Evolutionary conservation across 352 stramenopile genomes (phyloP).

Genomic region (Phytophthora palmivora): DNA sequence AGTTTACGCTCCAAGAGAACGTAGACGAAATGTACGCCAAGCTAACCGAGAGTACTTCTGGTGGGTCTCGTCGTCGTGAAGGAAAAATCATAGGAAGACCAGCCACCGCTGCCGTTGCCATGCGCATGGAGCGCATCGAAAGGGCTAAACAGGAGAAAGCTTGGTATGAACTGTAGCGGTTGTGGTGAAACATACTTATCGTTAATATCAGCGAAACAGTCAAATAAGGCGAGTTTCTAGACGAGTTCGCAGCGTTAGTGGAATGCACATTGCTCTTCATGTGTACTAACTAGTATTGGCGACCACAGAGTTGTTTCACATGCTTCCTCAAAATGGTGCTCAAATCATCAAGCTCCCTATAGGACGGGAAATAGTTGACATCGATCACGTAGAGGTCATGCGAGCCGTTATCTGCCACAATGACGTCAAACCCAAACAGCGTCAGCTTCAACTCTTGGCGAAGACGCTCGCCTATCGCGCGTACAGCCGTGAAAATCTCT

Average conservation of each 20-base stretch:
- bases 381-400: constrained; percentile 80
- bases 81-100: constrained; percentile 13
- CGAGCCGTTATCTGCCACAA: constrained; percentile 62
- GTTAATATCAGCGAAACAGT: background rate
- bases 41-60: constrained; percentile 3
- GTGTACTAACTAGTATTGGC: constrained; percentile 28
- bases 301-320: constrained; percentile 52
- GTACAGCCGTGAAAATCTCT: constrained; percentile 63
- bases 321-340: constrained; percentile 61
- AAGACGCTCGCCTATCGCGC: constrained; percentile 66
- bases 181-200: background rate
- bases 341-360: constrained; percentile 83
- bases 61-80: constrained; percentile 6
- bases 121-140: constrained; percentile 38
- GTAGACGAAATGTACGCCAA: constrained; percentile 23
- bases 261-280: background rate
- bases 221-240: background rate
- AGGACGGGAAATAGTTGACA: constrained; percentile 91
- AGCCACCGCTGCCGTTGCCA: constrained; percentile 24
- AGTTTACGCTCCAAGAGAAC: constrained; percentile 19
- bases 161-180: constrained; percentile 29
- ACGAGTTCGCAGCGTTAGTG: background rate
- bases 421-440: constrained; percentile 89
- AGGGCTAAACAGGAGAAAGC: constrained; percentile 36
- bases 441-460: constrained; percentile 70